Conservation (phyloP, 768 basidiomycete genomes). For the Mycena latifolia region DNA sequence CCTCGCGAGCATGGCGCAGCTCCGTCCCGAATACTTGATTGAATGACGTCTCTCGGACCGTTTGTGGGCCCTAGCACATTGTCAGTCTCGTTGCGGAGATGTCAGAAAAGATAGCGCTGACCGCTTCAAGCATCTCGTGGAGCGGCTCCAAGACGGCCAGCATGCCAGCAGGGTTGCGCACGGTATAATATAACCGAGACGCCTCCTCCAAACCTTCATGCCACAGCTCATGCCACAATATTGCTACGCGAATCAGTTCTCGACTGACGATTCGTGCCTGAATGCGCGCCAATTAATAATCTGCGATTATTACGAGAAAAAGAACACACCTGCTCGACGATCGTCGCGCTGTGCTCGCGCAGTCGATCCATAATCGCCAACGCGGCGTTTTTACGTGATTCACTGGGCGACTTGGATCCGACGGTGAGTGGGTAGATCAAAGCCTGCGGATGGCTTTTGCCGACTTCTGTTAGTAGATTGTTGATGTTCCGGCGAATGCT, state of each 20-base stretch:
- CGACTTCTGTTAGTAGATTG: constrained; percentile 91
- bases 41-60: constrained; percentile 95
- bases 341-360: constrained; percentile 88
- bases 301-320: constrained; percentile 5
- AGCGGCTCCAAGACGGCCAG: constrained; percentile 92
- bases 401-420: constrained; percentile 94
- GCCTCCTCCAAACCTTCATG: constrained; percentile 99
- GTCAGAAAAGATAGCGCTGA: constrained; percentile 47
- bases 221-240: constrained; percentile 99
- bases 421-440: constrained; percentile 96
- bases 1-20: constrained; percentile 91
- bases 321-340: constrained; percentile 82
- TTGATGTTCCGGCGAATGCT: constrained; percentile 93
- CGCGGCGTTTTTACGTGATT: constrained; percentile 87
- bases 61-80: constrained; percentile 83
- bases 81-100: not conserved
- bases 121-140: constrained; percentile 94
- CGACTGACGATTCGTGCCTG: constrained; percentile 91
- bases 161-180: constrained; percentile 97
- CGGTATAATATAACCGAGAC: constrained; percentile 95
- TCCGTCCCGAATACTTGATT: constrained; percentile 94
- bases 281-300: constrained; percentile 2
- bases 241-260: constrained; percentile 97
- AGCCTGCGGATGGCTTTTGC: constrained; percentile 97
- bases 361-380: constrained; percentile 93